Evolutionary conservation across 768 basidiomycete genomes (phyloP), one percentile per base, ranked within the genome.

Genomic region (Lactifluus subvellereus): DNA sequence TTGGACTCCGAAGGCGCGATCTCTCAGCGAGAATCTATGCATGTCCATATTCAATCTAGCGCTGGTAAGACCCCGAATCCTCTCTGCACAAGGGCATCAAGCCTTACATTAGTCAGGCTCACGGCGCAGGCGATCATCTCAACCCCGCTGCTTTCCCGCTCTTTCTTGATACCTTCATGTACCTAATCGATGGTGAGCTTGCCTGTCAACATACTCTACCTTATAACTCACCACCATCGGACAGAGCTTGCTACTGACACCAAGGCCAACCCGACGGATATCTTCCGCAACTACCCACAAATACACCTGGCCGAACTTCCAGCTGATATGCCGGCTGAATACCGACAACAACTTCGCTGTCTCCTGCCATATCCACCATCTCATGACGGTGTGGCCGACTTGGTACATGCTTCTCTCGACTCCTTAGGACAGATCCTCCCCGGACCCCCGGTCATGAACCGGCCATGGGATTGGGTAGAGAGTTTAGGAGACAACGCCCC

Each of bases 391-490:
- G 84, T 88, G 4, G 71, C 79, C 9, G 78, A 86, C 64, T 80
- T 93, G 37, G 79, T 81, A 3, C 81, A 81, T 52, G 81, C 83
- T 3, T 79, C 84, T 62, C 79, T 79, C 32, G 87, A 90, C 65
- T 50, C 72, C 18, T 74, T 74, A 13, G 87, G 87, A 0, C 77
- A 79, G 18, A 62, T 83, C 5, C 69, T 83, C 3, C 75, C 77
- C 62, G 79, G 81, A 20, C 70, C 74, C 4, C 78, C 82, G 2
- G 86, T 91, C 18, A 77, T 82, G 60, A 89, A 91, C 72, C 82
- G 84, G 37, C 88, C 91, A 4, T 93, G 90, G 90, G 90, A 93
- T 72, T 92, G 90, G 89, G 83, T 86, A 7, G 90, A 93, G 72
- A 83, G 87, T 70, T 69, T 91, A 3, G 89, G 89, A 9, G 86